Percentiles rank a stretch among this genome's conserved stretches.
These are phyloP conservation scores for Venturia aucupariae DNA, from an alignment of 2,329 filamentous ascomycete species.

Conservation along the genomic window DNA sequence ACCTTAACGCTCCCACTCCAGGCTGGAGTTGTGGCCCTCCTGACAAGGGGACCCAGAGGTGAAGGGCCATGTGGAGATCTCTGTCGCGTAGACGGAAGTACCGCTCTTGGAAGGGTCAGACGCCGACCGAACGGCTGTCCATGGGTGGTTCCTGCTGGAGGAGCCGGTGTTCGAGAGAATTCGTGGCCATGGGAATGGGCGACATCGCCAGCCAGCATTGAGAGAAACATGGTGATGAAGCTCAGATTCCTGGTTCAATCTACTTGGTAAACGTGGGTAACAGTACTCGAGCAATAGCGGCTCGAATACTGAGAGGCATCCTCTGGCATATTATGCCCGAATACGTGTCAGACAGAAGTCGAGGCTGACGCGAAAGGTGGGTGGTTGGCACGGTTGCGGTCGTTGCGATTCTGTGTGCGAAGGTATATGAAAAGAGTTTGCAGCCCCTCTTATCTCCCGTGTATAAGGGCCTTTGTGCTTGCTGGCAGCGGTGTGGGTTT, in stretches of 20 bases:
- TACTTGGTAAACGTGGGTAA: neutral
- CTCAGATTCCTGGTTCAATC: neutral
- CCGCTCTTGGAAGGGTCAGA: constrained; percentile 25
- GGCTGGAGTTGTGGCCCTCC: constrained; percentile 13
- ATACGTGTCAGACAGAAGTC: neutral
- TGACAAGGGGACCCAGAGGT: constrained; percentile 16
- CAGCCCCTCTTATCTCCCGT: neutral
- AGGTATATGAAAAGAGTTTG: neutral
- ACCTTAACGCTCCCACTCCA: constrained; percentile 8
- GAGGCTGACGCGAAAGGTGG: neutral
- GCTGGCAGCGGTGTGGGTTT: neutral
- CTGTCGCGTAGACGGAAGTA: constrained; percentile 25
- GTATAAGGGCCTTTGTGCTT: neutral
- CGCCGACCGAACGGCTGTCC: constrained; percentile 16
- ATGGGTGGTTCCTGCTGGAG: constrained; percentile 17
- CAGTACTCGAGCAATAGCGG: neutral
- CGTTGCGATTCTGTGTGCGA: neutral
- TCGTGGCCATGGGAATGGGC: constrained; percentile 27
- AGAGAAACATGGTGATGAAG: constrained; percentile 26
- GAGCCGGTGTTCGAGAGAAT: constrained; percentile 21
- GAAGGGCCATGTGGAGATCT: constrained; percentile 18
- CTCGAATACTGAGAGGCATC: constrained; percentile 2
- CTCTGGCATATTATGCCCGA: neutral
- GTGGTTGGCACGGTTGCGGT: neutral
- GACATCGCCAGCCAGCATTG: constrained; percentile 30